These are phyloP conservation scores for Blepharisma stoltei DNA, from an alignment of 73 alveolate genomes.

Conservation along the genomic window DNA sequence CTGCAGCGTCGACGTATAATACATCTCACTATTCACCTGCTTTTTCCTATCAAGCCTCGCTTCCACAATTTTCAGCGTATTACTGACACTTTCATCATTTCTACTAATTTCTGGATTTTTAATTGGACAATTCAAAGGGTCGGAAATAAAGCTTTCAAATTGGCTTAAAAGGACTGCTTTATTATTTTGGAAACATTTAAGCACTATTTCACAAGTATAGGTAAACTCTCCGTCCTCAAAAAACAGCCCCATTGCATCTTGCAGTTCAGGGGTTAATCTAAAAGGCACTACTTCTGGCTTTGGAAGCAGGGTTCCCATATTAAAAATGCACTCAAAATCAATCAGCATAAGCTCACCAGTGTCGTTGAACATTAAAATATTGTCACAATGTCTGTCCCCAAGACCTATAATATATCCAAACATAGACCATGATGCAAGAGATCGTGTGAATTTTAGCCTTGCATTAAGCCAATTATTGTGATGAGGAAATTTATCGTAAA, in stretches of 20 bases:
- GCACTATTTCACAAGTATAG: conserved; percentile 62
- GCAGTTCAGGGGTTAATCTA: conserved; percentile 86
- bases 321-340: conserved; percentile 95
- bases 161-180: conserved; percentile 57
- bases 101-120: conserved; percentile 37
- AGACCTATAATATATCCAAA: conserved; percentile 88
- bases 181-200: conserved; percentile 65
- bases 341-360: conserved; percentile 89
- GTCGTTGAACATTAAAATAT: conserved; percentile 69
- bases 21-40: conserved; percentile 46
- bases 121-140: conserved; percentile 64
- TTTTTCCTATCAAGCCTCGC: conserved; percentile 64
- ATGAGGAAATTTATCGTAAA: conserved; percentile 62
- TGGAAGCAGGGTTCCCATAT: conserved; percentile 80
- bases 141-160: conserved; percentile 71
- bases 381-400: conserved; percentile 97
- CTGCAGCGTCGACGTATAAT: conserved; percentile 36
- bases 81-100: conserved; percentile 19
- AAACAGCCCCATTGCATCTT: conserved; percentile 86
- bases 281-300: conserved; percentile 97
- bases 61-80: conserved; percentile 49
- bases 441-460: conserved; percentile 69
- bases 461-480: conserved; percentile 86
- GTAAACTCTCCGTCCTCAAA: conserved; percentile 85
- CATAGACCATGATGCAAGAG: conserved; percentile 94